Evolutionary conservation across 2,329 filamentous ascomycete species (phyloP).

Genomic region (Fusarium verticillioides): DNA sequence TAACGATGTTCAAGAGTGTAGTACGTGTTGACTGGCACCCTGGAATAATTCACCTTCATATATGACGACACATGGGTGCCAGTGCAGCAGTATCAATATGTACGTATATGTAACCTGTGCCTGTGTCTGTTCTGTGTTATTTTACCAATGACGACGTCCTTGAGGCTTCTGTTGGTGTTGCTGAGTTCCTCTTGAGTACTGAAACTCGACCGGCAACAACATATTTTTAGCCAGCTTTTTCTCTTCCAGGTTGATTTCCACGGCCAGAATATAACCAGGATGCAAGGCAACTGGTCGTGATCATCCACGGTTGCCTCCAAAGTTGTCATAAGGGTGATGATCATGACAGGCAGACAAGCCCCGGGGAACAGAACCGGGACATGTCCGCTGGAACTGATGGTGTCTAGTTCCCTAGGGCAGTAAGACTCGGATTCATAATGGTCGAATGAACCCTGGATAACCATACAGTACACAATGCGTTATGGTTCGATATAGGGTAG

Average conservation of each 20-base stretch:
- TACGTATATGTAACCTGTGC: background rate
- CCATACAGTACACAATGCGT: background rate
- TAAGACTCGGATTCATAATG: background rate
- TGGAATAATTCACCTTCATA: background rate
- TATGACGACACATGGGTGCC: background rate
- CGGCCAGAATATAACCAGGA: background rate
- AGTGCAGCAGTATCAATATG: background rate
- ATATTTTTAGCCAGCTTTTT: background rate
- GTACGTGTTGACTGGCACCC: background rate
- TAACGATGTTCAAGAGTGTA: background rate
- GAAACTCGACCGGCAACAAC: background rate
- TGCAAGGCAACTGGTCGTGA: background rate
- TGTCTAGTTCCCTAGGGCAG: background rate
- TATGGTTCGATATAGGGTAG: slow-evolving; percentile 17
- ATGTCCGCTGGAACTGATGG: background rate
- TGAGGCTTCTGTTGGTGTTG: background rate
- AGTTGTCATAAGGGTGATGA: slow-evolving; percentile 4
- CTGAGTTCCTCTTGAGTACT: no score
- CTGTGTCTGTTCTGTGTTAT: background rate
- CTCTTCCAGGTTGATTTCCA: no score
- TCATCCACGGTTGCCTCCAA: slow-evolving; percentile 2
- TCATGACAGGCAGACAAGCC: slow-evolving; percentile 3
- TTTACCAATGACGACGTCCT: background rate
- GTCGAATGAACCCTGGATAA: background rate
- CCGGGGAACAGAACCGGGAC: slow-evolving; percentile 11